Conservation (phyloP, 345 rosid genomes). For the Melaleuca alternifolia region DNA sequence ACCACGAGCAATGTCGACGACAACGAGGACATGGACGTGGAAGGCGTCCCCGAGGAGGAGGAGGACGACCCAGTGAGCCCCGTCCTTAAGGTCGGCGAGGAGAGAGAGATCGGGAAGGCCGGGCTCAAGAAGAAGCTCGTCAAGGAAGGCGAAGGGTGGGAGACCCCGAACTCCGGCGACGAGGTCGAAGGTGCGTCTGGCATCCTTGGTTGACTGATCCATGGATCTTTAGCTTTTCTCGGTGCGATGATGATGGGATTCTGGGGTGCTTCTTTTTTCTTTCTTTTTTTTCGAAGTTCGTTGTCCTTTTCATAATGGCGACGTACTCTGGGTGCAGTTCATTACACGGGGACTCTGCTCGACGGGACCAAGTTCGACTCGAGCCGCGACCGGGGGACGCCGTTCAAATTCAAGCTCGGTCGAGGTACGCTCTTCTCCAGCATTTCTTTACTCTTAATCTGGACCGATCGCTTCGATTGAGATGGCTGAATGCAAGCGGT, state of each 20-base stretch:
- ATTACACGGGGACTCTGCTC: constrained; percentile 77
- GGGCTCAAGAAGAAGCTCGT: constrained; percentile 45
- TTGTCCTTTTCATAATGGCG: neutral
- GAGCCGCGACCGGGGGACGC: constrained; percentile 72
- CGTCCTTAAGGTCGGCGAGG: constrained; percentile 17
- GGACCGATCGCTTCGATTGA: neutral
- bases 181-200: constrained; percentile 27
- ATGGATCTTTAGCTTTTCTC: too few relatives aligned
- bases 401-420: constrained; percentile 91
- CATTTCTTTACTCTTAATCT: neutral
- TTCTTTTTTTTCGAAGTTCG: neutral
- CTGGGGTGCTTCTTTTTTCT: neutral
- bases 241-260: neutral
- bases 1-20: neutral
- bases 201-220: neutral
- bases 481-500: neutral
- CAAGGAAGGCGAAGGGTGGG: constrained; percentile 36
- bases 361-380: constrained; percentile 95
- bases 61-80: neutral
- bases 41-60: constrained; percentile 9
- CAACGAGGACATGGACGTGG: constrained; percentile 6
- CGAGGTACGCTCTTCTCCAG: constrained; percentile 36
- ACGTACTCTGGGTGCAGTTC: constrained; percentile 11
- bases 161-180: constrained; percentile 30
- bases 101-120: constrained; percentile 37